Percentiles rank a stretch among this genome's conserved stretches.
Evolutionary conservation across 257 asterid genomes (phyloP).

Genomic region (Marsdenia floribunda): DNA sequence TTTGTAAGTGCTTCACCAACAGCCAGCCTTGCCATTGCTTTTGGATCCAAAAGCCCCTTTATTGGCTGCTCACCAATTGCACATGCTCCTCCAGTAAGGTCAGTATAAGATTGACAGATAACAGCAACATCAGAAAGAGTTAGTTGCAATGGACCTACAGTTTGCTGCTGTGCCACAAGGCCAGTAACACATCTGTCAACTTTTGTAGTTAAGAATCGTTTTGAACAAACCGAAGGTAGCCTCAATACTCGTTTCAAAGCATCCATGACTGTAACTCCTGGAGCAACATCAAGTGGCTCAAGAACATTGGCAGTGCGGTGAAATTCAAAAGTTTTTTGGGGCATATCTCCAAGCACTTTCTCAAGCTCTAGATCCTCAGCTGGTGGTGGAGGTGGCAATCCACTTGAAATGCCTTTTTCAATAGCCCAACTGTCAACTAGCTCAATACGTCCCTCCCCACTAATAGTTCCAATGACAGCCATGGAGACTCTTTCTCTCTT

Average conservation of each 20-base stretch:
- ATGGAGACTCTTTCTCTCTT: slow-evolving; percentile 83
- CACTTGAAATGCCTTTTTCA: slow-evolving; percentile 43
- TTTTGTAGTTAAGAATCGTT: slow-evolving; percentile 86
- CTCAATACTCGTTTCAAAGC: slow-evolving; percentile 71
- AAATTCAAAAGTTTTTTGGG: slow-evolving; percentile 82
- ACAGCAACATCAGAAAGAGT: slow-evolving; percentile 89
- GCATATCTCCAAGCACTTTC: slow-evolving; percentile 97
- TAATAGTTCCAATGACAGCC: slow-evolving; percentile 86
- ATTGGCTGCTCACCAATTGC: slow-evolving; percentile 88
- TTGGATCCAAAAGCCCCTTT: slow-evolving; percentile 81
- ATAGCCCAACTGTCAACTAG: slow-evolving; percentile 59
- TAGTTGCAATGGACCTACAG: slow-evolving; percentile 92
- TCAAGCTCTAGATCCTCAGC: slow-evolving; percentile 96
- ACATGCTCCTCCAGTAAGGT: slow-evolving; percentile 86
- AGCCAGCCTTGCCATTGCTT: slow-evolving; percentile 90
- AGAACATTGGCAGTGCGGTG: slow-evolving; percentile 35
- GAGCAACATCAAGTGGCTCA: slow-evolving; percentile 88
- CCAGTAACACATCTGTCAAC: slow-evolving; percentile 96
- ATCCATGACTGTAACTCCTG: slow-evolving; percentile 59
- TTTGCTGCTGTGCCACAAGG: slow-evolving; percentile 96
- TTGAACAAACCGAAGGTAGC: slow-evolving; percentile 84
- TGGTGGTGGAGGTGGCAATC: slow-evolving; percentile 71
- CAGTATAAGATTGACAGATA: slow-evolving; percentile 73
- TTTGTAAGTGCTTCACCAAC: slow-evolving; percentile 92
- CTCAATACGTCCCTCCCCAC: slow-evolving; percentile 69